phyloP scores from a whole-genome alignment of 306 rosid genomes.

The Herpetospermum pedunculosum region DNA sequence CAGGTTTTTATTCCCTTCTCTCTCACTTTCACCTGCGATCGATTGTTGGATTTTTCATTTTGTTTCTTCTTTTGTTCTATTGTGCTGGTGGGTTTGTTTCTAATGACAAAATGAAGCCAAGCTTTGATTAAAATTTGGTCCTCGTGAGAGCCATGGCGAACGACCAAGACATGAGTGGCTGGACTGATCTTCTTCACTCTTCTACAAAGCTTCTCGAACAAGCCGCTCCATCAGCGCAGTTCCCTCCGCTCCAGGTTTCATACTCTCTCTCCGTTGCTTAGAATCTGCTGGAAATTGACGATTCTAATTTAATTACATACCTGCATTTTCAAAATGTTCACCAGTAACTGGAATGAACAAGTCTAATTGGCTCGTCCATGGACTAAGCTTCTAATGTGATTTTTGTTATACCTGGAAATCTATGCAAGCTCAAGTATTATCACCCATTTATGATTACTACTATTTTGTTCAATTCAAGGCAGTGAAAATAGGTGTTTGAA shows the following conservation, averaged over 20 bases:
- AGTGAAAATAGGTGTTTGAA: background rate
- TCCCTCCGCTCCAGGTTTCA: slow-evolving; percentile 88
- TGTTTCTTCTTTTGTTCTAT: no score
- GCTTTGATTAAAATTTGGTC: no score
- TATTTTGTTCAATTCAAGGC: background rate
- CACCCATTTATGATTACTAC: background rate
- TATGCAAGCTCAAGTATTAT: background rate
- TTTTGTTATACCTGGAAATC: background rate
- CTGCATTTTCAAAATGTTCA: background rate
- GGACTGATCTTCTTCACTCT: slow-evolving; percentile 88
- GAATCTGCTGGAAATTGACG: background rate
- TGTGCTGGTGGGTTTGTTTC: no score
- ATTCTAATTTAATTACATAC: background rate
- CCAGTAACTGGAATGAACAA: background rate
- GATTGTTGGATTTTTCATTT: no score
- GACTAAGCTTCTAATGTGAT: background rate
- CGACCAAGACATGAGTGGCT: slow-evolving; percentile 51
- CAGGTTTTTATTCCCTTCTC: no score
- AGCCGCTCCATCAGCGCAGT: slow-evolving; percentile 95
- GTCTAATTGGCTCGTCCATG: background rate
- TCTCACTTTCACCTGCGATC: no score
- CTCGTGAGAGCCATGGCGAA: slow-evolving; percentile 38
- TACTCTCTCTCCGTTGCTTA: background rate
- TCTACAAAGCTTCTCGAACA: slow-evolving; percentile 96
- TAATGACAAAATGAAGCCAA: no score